Base-by-base conservation (phyloP, 139 green algal genomes). In the Chlamydomonas sphaeroides region DNA sequence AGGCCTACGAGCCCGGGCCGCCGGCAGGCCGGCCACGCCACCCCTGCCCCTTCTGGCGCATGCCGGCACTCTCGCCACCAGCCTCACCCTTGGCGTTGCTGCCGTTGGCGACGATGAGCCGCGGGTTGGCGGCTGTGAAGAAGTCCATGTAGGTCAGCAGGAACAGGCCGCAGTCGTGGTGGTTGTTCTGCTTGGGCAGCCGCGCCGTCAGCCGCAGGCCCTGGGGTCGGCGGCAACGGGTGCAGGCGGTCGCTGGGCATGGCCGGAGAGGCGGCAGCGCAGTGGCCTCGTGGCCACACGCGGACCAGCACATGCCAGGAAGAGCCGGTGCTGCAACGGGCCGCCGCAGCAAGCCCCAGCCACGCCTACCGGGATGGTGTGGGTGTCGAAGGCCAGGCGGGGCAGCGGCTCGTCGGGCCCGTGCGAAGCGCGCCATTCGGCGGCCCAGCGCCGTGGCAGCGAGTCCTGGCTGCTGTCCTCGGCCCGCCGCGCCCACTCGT, bases 151-250 rank as follows among this genome's bases (percentile, higher is more conserved):
- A 98, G 61, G 88, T 66, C 62, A 96, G 93, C 82, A 99, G 68
- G 86, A 97, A 98, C 39, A 98, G 92, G 17, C 96, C 96, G 82
- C 96, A 98, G 87, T 98, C 96, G 71, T 85, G 96, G 89, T 96
- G 80, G 88, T 98, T 98, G 89, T 95, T 85, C 85, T 98, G 96
- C 70, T 68, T 75, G 14, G 77, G 77, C 65, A 84, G 77, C 35
- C 65, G 65, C 33, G 23, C 35, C 33, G 35, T 62, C 48, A 84
- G 25, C 10, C 65, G 56, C 11, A 75, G 20, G 20, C 77, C 77
- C n/a, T n/a, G n/a, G 41, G 30, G 74, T n/a, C 21, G 72, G 61
- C 4, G 23, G 18, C 4, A 49, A 1, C 23, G 18, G 18, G 30
- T 23, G 15, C 39, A 81, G 63, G 41, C 6, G n/a, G 8, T 41